Conservation (phyloP, 2,329 filamentous ascomycete genomes). For the Aspergillus fijiensis region DNA sequence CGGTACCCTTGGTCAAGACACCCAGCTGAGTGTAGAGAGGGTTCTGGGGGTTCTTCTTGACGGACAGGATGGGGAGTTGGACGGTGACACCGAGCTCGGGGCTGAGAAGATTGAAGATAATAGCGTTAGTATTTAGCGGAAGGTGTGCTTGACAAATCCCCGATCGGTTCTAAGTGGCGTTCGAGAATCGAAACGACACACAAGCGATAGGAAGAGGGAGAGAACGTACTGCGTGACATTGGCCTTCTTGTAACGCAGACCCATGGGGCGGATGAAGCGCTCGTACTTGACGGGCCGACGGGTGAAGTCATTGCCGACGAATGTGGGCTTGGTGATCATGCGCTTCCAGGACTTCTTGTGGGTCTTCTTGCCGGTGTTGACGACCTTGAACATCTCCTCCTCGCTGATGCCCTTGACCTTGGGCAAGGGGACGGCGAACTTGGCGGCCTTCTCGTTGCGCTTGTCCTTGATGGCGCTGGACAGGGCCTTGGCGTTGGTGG, state of each 20-base stretch:
- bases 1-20: slow-evolving; percentile 80
- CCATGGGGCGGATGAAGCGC: slow-evolving; percentile 73
- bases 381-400: slow-evolving; percentile 96
- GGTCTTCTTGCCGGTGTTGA: slow-evolving; percentile 94
- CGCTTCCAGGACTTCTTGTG: slow-evolving; percentile 72
- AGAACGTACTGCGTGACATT: slow-evolving; percentile 56
- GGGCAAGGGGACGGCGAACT: slow-evolving; percentile 87
- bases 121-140: slow-evolving; percentile 12
- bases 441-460: slow-evolving; percentile 86
- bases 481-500: slow-evolving; percentile 70
- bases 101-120: slow-evolving; percentile 17
- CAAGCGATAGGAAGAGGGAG: not conserved
- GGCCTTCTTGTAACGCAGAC: slow-evolving; percentile 75
- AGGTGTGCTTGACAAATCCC: no score
- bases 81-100: slow-evolving; percentile 84
- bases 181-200: slow-evolving; percentile 8
- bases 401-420: slow-evolving; percentile 92
- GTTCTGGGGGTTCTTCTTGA: slow-evolving; percentile 85
- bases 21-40: slow-evolving; percentile 90
- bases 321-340: slow-evolving; percentile 76
- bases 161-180: not conserved
- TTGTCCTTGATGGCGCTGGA: slow-evolving; percentile 93
- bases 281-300: slow-evolving; percentile 77
- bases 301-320: slow-evolving; percentile 89
- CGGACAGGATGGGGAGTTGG: slow-evolving; percentile 74